Conservation (phyloP, 495 filamentous ascomycete genomes). For the Aspergillus diversus region DNA sequence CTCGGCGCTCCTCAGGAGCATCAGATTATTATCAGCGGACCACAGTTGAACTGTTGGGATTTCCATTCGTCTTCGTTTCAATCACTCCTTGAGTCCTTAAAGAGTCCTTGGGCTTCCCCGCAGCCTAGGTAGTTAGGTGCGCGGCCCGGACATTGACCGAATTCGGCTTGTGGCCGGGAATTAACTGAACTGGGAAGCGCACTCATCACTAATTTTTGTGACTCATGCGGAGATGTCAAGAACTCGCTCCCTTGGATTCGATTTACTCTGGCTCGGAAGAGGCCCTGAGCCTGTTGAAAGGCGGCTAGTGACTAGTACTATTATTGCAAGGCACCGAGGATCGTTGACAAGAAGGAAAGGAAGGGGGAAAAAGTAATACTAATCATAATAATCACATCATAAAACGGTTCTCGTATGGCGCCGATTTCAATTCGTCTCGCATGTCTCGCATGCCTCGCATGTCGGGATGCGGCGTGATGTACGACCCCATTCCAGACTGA, state of each 20-base stretch:
- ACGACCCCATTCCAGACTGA: neutral
- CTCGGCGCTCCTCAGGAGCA: no score
- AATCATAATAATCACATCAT: neutral
- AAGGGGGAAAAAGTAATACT: neutral
- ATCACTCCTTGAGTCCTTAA: no score
- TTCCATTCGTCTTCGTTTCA: neutral
- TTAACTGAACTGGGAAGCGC: neutral
- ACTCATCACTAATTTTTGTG: neutral
- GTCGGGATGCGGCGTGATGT: neutral
- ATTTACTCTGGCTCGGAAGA: neutral
- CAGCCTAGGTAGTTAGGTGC: neutral
- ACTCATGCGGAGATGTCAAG: constrained; percentile 1
- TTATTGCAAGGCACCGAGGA: neutral
- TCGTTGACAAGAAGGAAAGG: neutral
- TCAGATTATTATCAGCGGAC: neutral
- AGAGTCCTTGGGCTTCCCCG: no score
- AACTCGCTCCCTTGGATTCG: constrained; percentile 2
- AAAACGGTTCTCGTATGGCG: neutral
- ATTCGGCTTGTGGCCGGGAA: constrained; percentile 19
- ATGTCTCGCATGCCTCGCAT: neutral
- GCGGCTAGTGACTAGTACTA: neutral
- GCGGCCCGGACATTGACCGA: constrained; percentile 23
- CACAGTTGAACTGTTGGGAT: neutral
- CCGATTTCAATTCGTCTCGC: constrained; percentile 1
- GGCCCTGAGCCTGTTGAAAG: neutral